Evolutionary conservation across 2,329 filamentous ascomycete genomes (phyloP), one percentile per base, ranked within the genome.

Genomic region (Verruconis gallopava): DNA sequence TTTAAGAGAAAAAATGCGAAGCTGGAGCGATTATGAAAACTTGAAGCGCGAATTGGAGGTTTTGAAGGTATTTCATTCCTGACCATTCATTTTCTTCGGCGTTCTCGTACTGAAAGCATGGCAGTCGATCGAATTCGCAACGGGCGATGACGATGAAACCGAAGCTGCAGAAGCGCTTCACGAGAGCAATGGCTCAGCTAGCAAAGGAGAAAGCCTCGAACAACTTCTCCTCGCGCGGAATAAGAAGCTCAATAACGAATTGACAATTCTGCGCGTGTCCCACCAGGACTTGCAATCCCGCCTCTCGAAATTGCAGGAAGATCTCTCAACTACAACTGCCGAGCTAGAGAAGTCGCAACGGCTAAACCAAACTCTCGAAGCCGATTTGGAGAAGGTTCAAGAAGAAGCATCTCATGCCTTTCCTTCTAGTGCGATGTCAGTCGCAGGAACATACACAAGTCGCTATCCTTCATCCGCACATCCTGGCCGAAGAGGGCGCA

Each of bases 1-100:
- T 19, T 67, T 96, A 43, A 84, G 81, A 55, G 67, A 71, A 28
- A 94, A 91, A 63, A 74, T 96, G 3, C 78, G 85, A 48, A 93
- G 83, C 57, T 93, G 85, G 77, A 77, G 77, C 50, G 91, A 98
- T 58, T 98, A 98, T 57, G 88, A 96, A 22, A 89, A 96, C 45
- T 77, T 98, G 37, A 95, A 91, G 63, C 84, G 93, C 49, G 93
- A 98, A 61, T 71, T 98, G 3, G 89, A 96, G 54, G 88, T 96
- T 47, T 74, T 98, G 46, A 94, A 94, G 59, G 72, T 72, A 55
- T 45, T 55, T 49, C 17, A 11, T 13, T 4, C 33, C 13, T 38
- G n/a, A n/a, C n/a, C 14, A n/a, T 3, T 21, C 14, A 33, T 33
- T 17, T 18, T n/a, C 21, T 17, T 12, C 15, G 9, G 20, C 3